Evolutionary conservation across 2,329 filamentous ascomycete genomes (phyloP).

Genomic region (Torrubiella hemipterigena): DNA sequence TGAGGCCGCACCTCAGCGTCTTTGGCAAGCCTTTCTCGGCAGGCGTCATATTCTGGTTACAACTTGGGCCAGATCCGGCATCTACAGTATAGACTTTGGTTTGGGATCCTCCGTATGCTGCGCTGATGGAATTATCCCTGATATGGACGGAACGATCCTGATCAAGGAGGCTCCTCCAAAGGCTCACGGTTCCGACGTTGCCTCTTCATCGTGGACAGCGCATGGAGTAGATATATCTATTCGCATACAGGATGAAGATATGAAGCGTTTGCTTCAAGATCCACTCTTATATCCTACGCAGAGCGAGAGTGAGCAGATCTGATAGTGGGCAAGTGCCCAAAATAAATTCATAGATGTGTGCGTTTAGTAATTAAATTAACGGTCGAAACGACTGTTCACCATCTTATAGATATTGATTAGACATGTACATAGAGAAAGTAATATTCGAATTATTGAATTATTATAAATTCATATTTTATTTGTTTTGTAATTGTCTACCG

Average conservation of each 20-base stretch:
- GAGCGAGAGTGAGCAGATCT: too few relatives aligned
- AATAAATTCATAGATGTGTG: too few relatives aligned
- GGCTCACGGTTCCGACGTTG: not conserved
- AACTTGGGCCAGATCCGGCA: constrained; percentile 13
- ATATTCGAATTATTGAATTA: too few relatives aligned
- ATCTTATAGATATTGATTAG: too few relatives aligned
- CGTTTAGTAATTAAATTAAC: too few relatives aligned
- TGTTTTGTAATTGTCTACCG: too few relatives aligned
- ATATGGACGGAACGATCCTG: constrained; percentile 11
- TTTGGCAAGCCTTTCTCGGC: constrained; percentile 16
- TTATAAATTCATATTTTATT: too few relatives aligned
- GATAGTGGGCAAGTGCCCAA: too few relatives aligned
- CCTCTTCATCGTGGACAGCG: constrained; percentile 9
- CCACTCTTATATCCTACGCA: constrained; percentile 6
- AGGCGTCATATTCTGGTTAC: constrained; percentile 13
- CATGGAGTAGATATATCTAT: constrained; percentile 12
- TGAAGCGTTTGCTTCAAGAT: constrained; percentile 9
- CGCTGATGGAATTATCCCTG: constrained; percentile 12
- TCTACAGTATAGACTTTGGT: constrained; percentile 15
- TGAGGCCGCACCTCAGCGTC: constrained; percentile 13
- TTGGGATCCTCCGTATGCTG: constrained; percentile 8
- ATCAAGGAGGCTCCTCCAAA: constrained; percentile 12
- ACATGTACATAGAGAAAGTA: too few relatives aligned
- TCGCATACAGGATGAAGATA: constrained; percentile 8
- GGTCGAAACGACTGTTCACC: too few relatives aligned